Evolutionary conservation across 768 basidiomycete species (phyloP), one percentile per base, ranked within the genome.

Genomic region (Tricholoma matsutake): DNA sequence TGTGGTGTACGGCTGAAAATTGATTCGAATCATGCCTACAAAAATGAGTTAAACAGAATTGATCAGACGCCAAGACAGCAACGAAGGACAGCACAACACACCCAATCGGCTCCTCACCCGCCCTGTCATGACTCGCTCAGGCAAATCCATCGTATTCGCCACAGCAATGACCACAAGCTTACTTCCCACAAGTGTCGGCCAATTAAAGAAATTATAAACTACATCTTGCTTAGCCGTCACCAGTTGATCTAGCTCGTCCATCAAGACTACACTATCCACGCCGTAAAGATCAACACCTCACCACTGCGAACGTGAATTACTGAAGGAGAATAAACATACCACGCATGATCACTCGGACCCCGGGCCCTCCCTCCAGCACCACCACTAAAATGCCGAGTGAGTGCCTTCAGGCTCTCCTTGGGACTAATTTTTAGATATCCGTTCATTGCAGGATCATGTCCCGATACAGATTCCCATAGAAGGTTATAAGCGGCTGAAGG

Each of bases 191-290:
- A 97, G 79, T 3, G 95, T 96, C 1, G 97, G 97, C 96, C 97
- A 99, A 71, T 99, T 98, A 82, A 98, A 98, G 76, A 99, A 98
- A 69, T 98, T 98, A 76, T 99, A 99, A 20, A 99, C 91, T 9
- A 99, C 96, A 61, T 99, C 96, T 72, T 99, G 96, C 71, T 97
- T 97, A 16, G 90, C 80, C 1, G 96, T 98, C 66, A 98, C 86
- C 29, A 99, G 82, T 72, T 98, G 97, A 74, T 99, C 97, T 4
- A 99, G 82, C 75, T 99, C 97, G 72, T 99, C 96, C 93, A 99
- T 98, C 14, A 99, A 79, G 4, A 98, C 95, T 4, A 98, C 91
- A 60, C 95, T 98, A 64, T 35, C 43, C 41, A n/a, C 13, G 43
- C 20, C 7, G 13, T 16, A 25, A n/a, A 56, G 39, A 22, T 56